Percentiles rank a stretch among this genome's conserved stretches.
phyloP scores from a whole-genome alignment of 2,329 filamentous ascomycete genomes.

The Alternaria brassicicola region DNA sequence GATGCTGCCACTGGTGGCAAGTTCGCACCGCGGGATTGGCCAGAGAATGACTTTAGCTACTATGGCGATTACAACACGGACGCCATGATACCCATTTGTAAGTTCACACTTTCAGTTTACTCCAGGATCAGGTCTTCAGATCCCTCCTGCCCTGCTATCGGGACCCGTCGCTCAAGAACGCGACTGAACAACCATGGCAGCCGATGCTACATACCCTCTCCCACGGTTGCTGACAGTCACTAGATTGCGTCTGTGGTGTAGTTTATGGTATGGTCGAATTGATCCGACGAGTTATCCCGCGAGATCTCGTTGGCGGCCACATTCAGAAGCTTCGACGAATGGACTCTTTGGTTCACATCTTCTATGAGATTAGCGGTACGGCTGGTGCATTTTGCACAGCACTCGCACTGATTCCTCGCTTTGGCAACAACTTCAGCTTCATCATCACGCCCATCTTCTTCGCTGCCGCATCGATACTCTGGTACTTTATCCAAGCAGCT shows the following conservation, averaged over 20 bases:
- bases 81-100: slow-evolving; percentile 57
- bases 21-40: slow-evolving; percentile 47
- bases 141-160: too few relatives aligned
- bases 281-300: slow-evolving; percentile 58
- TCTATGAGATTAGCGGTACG: slow-evolving; percentile 58
- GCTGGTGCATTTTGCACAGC: slow-evolving; percentile 57
- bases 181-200: background rate
- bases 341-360: slow-evolving; percentile 56
- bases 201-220: background rate
- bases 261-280: slow-evolving; percentile 58
- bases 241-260: slow-evolving; percentile 35
- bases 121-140: background rate
- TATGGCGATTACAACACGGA: slow-evolving; percentile 58
- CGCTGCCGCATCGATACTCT: slow-evolving; percentile 48
- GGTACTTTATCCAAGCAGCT: slow-evolving; percentile 56
- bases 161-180: background rate
- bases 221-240: slow-evolving; percentile 11
- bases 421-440: slow-evolving; percentile 61
- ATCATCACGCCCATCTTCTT: slow-evolving; percentile 59
- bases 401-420: slow-evolving; percentile 56
- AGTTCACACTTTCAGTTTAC: slow-evolving; percentile 8
- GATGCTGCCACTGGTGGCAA: slow-evolving; percentile 57
- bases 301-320: slow-evolving; percentile 59
- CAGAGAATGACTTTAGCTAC: slow-evolving; percentile 51
- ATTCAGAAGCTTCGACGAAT: slow-evolving; percentile 58